Evolutionary conservation across 441 rosid genomes (phyloP).

Genomic region (Lepidium campestre): DNA sequence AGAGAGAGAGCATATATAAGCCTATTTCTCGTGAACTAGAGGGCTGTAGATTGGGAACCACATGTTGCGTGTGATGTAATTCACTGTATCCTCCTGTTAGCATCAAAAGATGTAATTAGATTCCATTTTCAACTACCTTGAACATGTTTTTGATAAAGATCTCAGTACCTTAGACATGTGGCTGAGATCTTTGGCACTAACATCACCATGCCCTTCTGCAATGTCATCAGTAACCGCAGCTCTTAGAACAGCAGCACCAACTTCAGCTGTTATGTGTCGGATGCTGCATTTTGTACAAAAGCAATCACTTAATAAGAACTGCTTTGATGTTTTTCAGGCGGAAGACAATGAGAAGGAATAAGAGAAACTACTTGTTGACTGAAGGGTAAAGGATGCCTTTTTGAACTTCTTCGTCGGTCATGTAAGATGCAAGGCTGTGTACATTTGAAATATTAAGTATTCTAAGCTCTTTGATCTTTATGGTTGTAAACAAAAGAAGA

Average conservation of each 20-base stretch:
- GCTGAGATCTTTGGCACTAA: slow-evolving; percentile 64
- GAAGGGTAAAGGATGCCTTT: slow-evolving; percentile 86
- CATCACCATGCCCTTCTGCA: slow-evolving; percentile 82
- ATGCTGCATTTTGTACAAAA: slow-evolving; percentile 46
- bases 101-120: neutral
- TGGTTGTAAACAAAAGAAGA: neutral
- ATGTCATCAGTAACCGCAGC: slow-evolving; percentile 74
- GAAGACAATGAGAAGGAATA: neutral
- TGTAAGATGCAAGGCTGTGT: slow-evolving; percentile 92
- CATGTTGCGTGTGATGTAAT: slow-evolving; percentile 57
- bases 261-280: slow-evolving; percentile 82
- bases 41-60: slow-evolving; percentile 95
- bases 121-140: neutral
- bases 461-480: neutral
- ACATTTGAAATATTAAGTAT: neutral
- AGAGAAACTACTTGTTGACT: slow-evolving; percentile 48
- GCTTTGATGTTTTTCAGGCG: neutral
- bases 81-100: slow-evolving; percentile 70
- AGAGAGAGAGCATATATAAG: neutral
- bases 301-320: neutral
- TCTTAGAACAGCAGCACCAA: slow-evolving; percentile 86
- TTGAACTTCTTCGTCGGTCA: slow-evolving; percentile 76
- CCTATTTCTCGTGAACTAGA: slow-evolving; percentile 81
- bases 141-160: neutral
- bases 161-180: slow-evolving; percentile 72